phyloP scores from a whole-genome alignment of 495 filamentous ascomycete species.

The Aspergillus kassunensis region DNA sequence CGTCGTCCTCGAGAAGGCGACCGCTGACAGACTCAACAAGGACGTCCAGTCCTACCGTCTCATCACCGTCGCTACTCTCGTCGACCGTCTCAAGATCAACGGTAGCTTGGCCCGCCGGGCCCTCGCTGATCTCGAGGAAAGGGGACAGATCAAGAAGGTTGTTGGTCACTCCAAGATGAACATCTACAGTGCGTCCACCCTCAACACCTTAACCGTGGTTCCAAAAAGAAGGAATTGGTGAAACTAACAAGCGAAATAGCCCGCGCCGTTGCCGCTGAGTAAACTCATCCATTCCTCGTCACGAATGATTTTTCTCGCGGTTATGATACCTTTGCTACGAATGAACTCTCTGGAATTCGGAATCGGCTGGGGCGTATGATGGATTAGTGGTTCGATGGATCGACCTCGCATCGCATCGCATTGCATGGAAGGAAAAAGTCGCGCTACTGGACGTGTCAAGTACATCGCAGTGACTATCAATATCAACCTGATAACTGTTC shows the following conservation, averaged over 20 bases:
- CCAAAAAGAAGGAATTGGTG: too few species aligned
- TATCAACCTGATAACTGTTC: constrained; percentile 12
- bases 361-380: constrained; percentile 43
- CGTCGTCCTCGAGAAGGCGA: constrained; percentile 68
- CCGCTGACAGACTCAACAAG: constrained; percentile 74
- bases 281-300: constrained; percentile 33
- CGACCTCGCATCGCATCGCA: constrained; percentile 22
- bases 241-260: too few species aligned
- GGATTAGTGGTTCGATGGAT: constrained; percentile 34
- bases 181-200: constrained; percentile 75
- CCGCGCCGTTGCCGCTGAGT: constrained; percentile 50
- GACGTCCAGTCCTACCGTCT: constrained; percentile 99
- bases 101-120: constrained; percentile 88
- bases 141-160: constrained; percentile 97
- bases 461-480: constrained; percentile 22
- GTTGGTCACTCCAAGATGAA: constrained; percentile 93
- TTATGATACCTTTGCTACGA: constrained; percentile 36
- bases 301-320: constrained; percentile 36
- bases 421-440: constrained; percentile 31
- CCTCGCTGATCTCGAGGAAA: constrained; percentile 92
- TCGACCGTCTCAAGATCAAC: constrained; percentile 99
- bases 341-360: constrained; percentile 44
- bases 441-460: constrained; percentile 25
- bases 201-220: too few species aligned
- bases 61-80: constrained; percentile 96